A percentile compares a stretch with the other conserved stretches of the same genome.
phyloP scores from a whole-genome alignment of 176 grass and related monocot species.

The Tillandsia fasciculata region DNA sequence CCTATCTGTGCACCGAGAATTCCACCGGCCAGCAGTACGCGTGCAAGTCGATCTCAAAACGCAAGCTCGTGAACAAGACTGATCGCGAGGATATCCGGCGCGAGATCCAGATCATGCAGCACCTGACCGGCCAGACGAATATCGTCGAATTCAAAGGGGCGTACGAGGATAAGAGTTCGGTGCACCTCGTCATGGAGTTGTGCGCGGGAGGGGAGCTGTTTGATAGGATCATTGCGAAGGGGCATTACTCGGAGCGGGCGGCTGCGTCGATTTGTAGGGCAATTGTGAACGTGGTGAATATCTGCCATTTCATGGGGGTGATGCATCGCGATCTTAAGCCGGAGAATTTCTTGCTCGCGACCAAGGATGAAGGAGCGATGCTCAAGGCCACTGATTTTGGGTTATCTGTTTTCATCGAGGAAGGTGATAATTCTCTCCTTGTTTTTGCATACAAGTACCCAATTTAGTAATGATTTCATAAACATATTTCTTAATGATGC shows the following conservation, averaged over 20 bases:
- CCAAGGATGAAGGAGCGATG: constrained; percentile 85
- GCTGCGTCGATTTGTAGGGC: constrained; percentile 76
- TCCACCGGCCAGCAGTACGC: constrained; percentile 58
- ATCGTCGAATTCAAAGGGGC: constrained; percentile 89
- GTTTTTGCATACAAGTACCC: background rate
- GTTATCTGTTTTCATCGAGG: constrained; percentile 95
- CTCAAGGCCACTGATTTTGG: constrained; percentile 97
- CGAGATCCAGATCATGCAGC: constrained; percentile 98
- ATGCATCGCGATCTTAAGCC: constrained; percentile 96
- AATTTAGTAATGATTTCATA: no score
- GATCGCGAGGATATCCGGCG: constrained; percentile 83
- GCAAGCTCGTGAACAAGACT: constrained; percentile 72
- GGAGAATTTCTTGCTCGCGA: constrained; percentile 92
- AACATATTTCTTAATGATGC: no score
- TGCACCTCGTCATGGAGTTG: constrained; percentile 97
- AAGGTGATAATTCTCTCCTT: constrained; percentile 49
- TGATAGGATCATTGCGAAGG: constrained; percentile 88
- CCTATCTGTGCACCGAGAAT: constrained; percentile 89
- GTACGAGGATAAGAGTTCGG: constrained; percentile 73
- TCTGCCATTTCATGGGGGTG: constrained; percentile 98
- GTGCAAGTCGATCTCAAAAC: constrained; percentile 98
- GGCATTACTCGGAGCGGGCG: constrained; percentile 82
- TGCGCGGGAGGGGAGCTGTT: constrained; percentile 90
- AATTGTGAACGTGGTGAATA: constrained; percentile 87
- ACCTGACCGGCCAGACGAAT: constrained; percentile 83